phyloP scores from a whole-genome alignment of 1,139 yeast genomes.

The Blastobotrys ciferrii region DNA sequence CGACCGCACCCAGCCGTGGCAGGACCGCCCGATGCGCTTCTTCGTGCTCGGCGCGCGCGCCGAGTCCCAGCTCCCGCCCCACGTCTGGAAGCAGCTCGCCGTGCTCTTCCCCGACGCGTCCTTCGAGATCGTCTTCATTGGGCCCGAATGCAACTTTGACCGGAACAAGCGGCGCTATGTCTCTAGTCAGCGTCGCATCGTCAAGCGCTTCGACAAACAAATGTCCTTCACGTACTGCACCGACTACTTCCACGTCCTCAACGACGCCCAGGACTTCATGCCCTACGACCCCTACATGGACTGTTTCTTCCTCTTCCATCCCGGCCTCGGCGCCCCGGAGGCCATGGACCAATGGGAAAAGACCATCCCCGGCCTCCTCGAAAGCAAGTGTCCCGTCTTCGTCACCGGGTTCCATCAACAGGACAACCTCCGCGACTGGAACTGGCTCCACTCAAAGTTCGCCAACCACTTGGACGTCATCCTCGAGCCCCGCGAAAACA shows the following conservation, averaged over 20 bases:
- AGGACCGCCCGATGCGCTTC: conserved; percentile 85
- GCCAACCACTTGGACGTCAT: conserved; percentile 77
- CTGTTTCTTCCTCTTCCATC: conserved; percentile 89
- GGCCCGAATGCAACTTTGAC: conserved; percentile 87
- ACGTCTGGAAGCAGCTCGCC: conserved; percentile 92
- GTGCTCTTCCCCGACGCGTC: conserved; percentile 78
- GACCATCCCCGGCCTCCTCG: conserved; percentile 80
- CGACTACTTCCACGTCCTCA: conserved; percentile 84
- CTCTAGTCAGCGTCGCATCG: conserved; percentile 57
- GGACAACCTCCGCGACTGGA: conserved; percentile 68
- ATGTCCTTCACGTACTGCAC: conserved; percentile 80
- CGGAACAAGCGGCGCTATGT: conserved; percentile 55
- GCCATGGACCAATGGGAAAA: conserved; percentile 76
- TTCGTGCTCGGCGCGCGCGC: conserved; percentile 90
- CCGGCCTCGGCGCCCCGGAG: conserved; percentile 87
- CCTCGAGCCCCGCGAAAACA: conserved; percentile 69
- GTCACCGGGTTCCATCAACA: conserved; percentile 84
- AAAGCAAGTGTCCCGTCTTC: conserved; percentile 87
- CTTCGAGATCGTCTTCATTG: conserved; percentile 87
- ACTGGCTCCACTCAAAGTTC: conserved; percentile 65
- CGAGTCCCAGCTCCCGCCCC: conserved; percentile 91
- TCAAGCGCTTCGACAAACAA: conserved; percentile 72
- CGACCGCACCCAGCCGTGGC: conserved; percentile 51
- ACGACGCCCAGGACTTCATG: conserved; percentile 89
- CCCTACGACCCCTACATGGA: conserved; percentile 98